Evolutionary conservation across 192 early-diverging fungal genomes (phyloP).

Genomic region (Spinellus fusiger): DNA sequence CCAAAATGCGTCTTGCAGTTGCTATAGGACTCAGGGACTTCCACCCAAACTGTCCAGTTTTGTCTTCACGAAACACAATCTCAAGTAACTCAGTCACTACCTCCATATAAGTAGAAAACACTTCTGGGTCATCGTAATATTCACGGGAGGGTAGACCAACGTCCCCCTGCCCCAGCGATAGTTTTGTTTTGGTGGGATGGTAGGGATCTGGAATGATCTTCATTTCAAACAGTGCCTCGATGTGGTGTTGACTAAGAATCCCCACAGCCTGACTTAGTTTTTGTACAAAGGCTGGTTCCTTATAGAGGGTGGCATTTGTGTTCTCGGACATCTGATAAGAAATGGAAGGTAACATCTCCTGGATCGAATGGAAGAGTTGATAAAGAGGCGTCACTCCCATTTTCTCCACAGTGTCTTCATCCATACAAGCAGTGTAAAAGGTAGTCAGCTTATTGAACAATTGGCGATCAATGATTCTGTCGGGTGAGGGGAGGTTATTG

Average conservation of each 20-base stretch:
- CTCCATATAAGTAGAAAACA: constrained; percentile 36
- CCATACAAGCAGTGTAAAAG: constrained; percentile 52
- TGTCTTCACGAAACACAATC: constrained; percentile 22
- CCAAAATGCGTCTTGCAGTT: constrained; percentile 49
- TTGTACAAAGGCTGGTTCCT: background rate
- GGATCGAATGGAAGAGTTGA: constrained; percentile 33
- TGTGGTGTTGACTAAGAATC: background rate
- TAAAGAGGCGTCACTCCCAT: constrained; percentile 34
- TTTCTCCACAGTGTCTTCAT: constrained; percentile 35
- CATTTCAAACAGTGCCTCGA: constrained; percentile 44
- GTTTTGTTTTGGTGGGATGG: constrained; percentile 29
- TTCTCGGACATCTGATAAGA: background rate
- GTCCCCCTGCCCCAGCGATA: constrained; percentile 43
- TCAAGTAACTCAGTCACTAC: constrained; percentile 41
- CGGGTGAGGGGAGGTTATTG: constrained; percentile 17
- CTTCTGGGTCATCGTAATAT: constrained; percentile 51
- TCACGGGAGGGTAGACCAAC: constrained; percentile 55
- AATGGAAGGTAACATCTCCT: constrained; percentile 21
- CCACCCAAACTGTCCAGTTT: constrained; percentile 14
- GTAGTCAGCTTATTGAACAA: constrained; percentile 52
- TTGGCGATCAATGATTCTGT: constrained; percentile 36
- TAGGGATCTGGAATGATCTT: constrained; percentile 47
- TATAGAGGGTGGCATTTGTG: too few species aligned
- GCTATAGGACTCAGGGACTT: constrained; percentile 4
- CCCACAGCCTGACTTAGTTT: constrained; percentile 7